A percentile compares a stretch with the other conserved stretches of the same genome.
phyloP scores from a whole-genome alignment of 306 rosid genomes.

The Begonia fuchsioides region DNA sequence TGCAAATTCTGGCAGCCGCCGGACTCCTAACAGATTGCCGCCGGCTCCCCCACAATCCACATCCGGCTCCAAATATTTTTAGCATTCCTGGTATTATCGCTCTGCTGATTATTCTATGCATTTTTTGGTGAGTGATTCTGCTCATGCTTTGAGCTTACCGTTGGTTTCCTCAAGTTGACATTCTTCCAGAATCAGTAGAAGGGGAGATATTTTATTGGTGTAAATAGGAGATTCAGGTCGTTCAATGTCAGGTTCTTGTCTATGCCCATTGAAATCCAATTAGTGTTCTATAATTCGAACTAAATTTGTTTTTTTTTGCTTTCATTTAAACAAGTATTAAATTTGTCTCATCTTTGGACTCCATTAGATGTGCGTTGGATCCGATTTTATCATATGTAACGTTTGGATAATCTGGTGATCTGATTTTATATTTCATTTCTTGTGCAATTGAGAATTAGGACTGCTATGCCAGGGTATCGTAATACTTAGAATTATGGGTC shows the following conservation, averaged over 20 bases:
- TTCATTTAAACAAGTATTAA: slow-evolving; percentile 1
- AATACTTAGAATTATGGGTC: too few species aligned
- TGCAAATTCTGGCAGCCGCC: slow-evolving; percentile 66
- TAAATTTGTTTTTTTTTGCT: too few species aligned
- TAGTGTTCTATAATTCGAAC: slow-evolving; percentile 8
- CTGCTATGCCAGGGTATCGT: too few species aligned
- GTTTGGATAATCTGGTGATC: too few species aligned
- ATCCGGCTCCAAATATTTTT: slow-evolving; percentile 58
- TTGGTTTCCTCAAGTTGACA: slow-evolving; percentile 24
- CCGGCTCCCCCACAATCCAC: slow-evolving; percentile 67
- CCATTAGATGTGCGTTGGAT: slow-evolving; percentile 9
- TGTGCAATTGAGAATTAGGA: too few species aligned
- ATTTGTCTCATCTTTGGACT: slow-evolving; percentile 31
- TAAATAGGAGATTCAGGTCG: slow-evolving; percentile 38
- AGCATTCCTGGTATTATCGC: slow-evolving; percentile 11
- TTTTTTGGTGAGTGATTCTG: slow-evolving; percentile 46
- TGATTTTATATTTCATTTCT: too few species aligned
- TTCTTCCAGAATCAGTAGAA: slow-evolving; percentile 29
- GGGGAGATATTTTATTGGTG: slow-evolving; percentile 37
- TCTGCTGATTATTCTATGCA: slow-evolving; percentile 18
- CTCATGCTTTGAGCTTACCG: slow-evolving; percentile 13
- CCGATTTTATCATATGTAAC: too few species aligned
- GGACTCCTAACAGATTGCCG: slow-evolving; percentile 78
- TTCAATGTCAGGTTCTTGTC: slow-evolving; percentile 17
- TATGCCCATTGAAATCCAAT: slow-evolving; percentile 6